These are phyloP conservation scores for Saprolegnia parasitica DNA, from an alignment of 352 stramenopile species.

Conservation along the genomic window DNA sequence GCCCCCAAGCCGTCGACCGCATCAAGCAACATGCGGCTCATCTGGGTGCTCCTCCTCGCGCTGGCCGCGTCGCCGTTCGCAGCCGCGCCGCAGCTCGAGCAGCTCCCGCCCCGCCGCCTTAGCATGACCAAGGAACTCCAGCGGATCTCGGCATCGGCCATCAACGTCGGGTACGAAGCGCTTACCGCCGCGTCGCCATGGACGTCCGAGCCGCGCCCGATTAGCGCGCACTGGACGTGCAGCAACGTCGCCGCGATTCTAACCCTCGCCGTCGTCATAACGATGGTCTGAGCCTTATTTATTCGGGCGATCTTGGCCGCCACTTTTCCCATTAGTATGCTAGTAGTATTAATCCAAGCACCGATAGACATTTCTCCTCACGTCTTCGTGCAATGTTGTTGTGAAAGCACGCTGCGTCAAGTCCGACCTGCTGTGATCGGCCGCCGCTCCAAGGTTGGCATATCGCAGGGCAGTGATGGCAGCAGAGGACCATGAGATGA, in stretches of 20 bases:
- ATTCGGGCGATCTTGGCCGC: too few relatives aligned
- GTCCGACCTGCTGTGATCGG: too few relatives aligned
- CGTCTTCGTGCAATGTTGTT: too few relatives aligned
- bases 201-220: constrained; percentile 2
- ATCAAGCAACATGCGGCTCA: too few relatives aligned
- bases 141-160: not conserved
- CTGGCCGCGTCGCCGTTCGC: constrained; percentile 2
- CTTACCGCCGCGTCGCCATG: not conserved
- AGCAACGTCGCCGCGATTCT: not conserved
- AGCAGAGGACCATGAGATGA: too few relatives aligned
- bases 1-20: too few relatives aligned
- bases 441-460: too few relatives aligned
- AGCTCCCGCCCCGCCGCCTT: not conserved
- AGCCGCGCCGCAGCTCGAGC: not conserved
- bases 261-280: not conserved
- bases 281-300: not conserved
- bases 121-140: not conserved
- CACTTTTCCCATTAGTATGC: too few relatives aligned
- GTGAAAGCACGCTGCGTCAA: too few relatives aligned
- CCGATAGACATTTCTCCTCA: too few relatives aligned
- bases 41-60: constrained; percentile 5
- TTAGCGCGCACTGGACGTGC: not conserved
- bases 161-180: not conserved
- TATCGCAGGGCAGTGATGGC: too few relatives aligned
- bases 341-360: too few relatives aligned